These are phyloP conservation scores for Phytophthora constricta DNA, from an alignment of 352 stramenopile genomes.

Conservation along the genomic window DNA sequence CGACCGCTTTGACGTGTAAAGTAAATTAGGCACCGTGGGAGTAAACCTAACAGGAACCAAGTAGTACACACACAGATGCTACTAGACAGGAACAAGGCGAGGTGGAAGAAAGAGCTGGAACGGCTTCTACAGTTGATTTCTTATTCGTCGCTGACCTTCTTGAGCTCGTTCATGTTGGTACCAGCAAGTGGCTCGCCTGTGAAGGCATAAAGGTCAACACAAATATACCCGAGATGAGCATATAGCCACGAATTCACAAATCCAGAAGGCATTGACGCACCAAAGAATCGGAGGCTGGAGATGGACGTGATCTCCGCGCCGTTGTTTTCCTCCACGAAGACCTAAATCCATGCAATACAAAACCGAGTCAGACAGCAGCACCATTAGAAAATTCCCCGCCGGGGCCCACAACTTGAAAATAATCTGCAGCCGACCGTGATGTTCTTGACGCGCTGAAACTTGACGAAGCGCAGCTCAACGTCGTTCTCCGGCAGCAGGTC, in stretches of 20 bases:
- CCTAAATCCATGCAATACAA: constrained; percentile 22
- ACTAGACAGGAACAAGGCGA: constrained; percentile 7
- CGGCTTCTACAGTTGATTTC: constrained; percentile 11
- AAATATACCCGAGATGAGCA: too few species aligned
- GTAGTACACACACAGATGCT: constrained; percentile 10
- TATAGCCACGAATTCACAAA: constrained; percentile 17
- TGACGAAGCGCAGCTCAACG: constrained; percentile 81
- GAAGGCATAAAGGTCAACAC: too few species aligned
- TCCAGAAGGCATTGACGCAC: constrained; percentile 28
- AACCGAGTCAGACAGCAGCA: not conserved
- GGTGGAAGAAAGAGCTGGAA: not conserved
- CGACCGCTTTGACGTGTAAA: constrained; percentile 70
- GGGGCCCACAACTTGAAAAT: not conserved
- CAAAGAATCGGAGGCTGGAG: constrained; percentile 73
- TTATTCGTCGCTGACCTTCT: constrained; percentile 85
- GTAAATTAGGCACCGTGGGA: constrained; percentile 4
- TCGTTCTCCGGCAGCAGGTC: constrained; percentile 61
- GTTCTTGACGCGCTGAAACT: constrained; percentile 82
- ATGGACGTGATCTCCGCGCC: constrained; percentile 66
- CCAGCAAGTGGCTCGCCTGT: constrained; percentile 72
- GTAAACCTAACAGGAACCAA: too few species aligned
- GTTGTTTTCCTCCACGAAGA: constrained; percentile 86
- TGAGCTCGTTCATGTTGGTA: constrained; percentile 89
- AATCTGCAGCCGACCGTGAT: constrained; percentile 46
- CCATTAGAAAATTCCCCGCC: not conserved